phyloP scores from a whole-genome alignment of 495 filamentous ascomycete species.

The Cercophora samala region DNA sequence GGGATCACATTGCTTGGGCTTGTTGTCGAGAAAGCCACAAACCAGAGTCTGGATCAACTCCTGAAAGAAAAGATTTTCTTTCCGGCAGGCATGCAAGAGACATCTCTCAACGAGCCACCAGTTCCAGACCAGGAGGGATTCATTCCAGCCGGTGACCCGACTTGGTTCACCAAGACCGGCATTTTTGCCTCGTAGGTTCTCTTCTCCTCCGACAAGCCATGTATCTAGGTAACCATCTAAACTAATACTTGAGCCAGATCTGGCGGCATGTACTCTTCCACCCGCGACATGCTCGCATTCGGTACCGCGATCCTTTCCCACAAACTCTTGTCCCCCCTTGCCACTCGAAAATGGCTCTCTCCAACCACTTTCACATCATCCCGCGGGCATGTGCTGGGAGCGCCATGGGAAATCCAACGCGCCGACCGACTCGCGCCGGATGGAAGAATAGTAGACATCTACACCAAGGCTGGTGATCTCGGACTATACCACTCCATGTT shows the following conservation, averaged over 20 bases:
- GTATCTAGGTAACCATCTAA: too few relatives aligned
- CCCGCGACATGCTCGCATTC: slow-evolving; percentile 5
- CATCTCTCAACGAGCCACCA: neutral
- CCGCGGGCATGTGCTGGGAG: slow-evolving; percentile 6
- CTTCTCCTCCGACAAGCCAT: too few relatives aligned
- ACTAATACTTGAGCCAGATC: neutral
- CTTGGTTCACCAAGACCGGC: neutral
- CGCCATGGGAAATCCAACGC: slow-evolving; percentile 9
- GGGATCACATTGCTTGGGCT: slow-evolving; percentile 4
- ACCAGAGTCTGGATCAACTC: slow-evolving; percentile 3
- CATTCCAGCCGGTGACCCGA: neutral
- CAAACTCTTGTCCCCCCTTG: slow-evolving; percentile 3
- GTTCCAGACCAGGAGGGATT: neutral
- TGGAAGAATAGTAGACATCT: neutral
- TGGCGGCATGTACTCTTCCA: slow-evolving; percentile 9
- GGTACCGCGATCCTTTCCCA: neutral
- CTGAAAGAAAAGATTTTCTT: neutral
- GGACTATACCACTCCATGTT: neutral
- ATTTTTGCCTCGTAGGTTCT: neutral
- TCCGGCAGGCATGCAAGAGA: neutral
- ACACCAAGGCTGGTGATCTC: slow-evolving; percentile 3
- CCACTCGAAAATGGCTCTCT: slow-evolving; percentile 2
- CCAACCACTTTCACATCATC: slow-evolving; percentile 7
- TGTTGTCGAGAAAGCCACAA: neutral
- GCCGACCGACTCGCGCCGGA: slow-evolving; percentile 4